Conservation (phyloP, 2,329 filamentous ascomycete genomes). For the Botrytis porri region DNA sequence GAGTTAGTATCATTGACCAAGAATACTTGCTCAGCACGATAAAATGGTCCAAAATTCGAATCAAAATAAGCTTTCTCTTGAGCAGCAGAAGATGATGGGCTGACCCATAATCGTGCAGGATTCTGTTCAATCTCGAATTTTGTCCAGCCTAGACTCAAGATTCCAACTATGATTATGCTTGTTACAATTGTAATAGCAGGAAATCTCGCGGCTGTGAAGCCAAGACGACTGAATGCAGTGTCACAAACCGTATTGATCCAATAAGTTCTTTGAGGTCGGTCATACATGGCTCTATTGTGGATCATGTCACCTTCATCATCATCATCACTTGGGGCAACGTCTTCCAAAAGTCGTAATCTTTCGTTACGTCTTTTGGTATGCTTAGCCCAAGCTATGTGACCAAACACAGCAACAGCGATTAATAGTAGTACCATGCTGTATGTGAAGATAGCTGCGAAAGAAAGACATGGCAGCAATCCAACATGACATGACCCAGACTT, state of each 20-base stretch:
- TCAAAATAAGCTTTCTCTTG: conserved; percentile 95
- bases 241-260: conserved; percentile 81
- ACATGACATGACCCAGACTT: conserved; percentile 73
- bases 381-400: conserved; percentile 72
- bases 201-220: conserved; percentile 76
- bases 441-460: conserved; percentile 84
- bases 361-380: conserved; percentile 75
- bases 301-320: conserved; percentile 90
- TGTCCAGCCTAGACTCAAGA: conserved; percentile 85
- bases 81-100: conserved; percentile 84
- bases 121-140: conserved; percentile 87
- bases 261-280: conserved; percentile 77
- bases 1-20: conserved; percentile 79
- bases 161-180: conserved; percentile 70
- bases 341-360: conserved; percentile 80
- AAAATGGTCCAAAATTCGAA: conserved; percentile 89
- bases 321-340: conserved; percentile 79
- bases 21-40: conserved; percentile 89
- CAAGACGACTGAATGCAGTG: conserved; percentile 73
- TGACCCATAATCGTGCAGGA: conserved; percentile 94
- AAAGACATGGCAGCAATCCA: conserved; percentile 85
- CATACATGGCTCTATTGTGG: conserved; percentile 71
- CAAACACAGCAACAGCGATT: conserved; percentile 63
- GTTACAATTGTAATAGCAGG: conserved; percentile 77
- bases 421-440: conserved; percentile 74